Evolutionary conservation across 805 yeast species (phyloP).

Genomic region (Torulaspora indica): DNA sequence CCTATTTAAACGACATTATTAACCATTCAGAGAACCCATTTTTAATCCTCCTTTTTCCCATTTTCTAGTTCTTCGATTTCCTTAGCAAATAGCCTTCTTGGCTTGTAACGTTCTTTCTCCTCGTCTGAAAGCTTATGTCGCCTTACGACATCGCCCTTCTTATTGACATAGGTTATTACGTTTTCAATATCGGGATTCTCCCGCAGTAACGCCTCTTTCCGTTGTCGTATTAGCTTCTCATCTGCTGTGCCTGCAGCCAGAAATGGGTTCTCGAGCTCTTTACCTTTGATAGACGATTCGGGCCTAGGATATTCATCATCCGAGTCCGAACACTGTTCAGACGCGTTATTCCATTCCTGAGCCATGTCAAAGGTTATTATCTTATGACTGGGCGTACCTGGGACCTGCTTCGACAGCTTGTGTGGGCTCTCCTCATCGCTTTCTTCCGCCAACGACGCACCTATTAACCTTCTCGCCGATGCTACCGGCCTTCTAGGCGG

Average conservation of each 20-base stretch:
- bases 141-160: slow-evolving; percentile 33
- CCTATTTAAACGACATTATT: slow-evolving; percentile 3
- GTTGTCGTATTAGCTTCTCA: slow-evolving; percentile 14
- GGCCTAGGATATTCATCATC: slow-evolving; percentile 12
- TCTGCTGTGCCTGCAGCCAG: slow-evolving; percentile 11
- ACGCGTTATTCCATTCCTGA: slow-evolving; percentile 34
- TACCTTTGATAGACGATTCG: slow-evolving; percentile 2
- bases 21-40: neutral
- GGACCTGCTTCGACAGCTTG: slow-evolving; percentile 21
- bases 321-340: slow-evolving; percentile 16
- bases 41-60: neutral
- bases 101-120: slow-evolving; percentile 27
- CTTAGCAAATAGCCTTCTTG: slow-evolving; percentile 27
- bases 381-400: slow-evolving; percentile 38
- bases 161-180: slow-evolving; percentile 32
- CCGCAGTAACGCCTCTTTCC: slow-evolving; percentile 17
- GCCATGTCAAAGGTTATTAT: slow-evolving; percentile 35
- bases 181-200: slow-evolving; percentile 23
- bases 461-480: slow-evolving; percentile 14
- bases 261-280: slow-evolving; percentile 16
- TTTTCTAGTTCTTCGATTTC: slow-evolving; percentile 15
- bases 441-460: slow-evolving; percentile 11
- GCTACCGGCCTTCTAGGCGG: slow-evolving; percentile 25
- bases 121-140: slow-evolving; percentile 22
- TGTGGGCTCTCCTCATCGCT: slow-evolving; percentile 13